Evolutionary conservation across 2,329 filamentous ascomycete species (phyloP).

Genomic region (Chalaropsis ovoidea): DNA sequence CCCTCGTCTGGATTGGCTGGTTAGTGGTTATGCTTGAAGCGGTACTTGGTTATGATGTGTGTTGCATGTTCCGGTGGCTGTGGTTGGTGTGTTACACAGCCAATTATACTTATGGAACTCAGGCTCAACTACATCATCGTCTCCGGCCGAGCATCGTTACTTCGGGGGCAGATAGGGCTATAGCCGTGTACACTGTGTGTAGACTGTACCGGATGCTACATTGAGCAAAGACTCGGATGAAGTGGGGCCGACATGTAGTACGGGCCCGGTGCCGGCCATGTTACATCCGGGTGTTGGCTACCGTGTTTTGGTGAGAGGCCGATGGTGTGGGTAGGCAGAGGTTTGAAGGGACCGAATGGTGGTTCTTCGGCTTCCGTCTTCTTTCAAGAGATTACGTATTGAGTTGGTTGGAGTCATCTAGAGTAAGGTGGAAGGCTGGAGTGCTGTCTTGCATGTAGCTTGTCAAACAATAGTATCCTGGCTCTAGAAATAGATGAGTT

Average conservation of each 20-base stretch:
- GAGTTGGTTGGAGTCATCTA: no score
- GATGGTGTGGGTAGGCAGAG: no score
- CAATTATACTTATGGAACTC: neutral
- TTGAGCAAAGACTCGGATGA: neutral
- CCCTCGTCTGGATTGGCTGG: neutral
- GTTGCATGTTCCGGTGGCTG: neutral
- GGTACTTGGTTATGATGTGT: neutral
- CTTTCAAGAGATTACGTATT: no score
- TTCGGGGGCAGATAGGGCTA: neutral
- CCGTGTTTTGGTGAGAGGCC: no score
- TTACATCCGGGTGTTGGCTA: no score
- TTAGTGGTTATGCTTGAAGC: neutral
- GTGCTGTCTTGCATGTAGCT: no score
- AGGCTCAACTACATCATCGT: neutral
- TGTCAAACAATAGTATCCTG: no score
- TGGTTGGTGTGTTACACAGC: neutral
- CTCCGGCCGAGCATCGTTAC: neutral
- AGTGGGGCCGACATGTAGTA: neutral
- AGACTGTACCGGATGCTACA: neutral
- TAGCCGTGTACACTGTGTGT: neutral
- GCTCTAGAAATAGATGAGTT: no score
- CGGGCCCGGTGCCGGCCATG: neutral
- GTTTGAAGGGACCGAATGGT: no score
- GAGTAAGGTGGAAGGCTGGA: no score
- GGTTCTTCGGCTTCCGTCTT: no score